phyloP scores from a whole-genome alignment of 1,284 basidiomycete species.

The Leccinum griseonigrum region DNA sequence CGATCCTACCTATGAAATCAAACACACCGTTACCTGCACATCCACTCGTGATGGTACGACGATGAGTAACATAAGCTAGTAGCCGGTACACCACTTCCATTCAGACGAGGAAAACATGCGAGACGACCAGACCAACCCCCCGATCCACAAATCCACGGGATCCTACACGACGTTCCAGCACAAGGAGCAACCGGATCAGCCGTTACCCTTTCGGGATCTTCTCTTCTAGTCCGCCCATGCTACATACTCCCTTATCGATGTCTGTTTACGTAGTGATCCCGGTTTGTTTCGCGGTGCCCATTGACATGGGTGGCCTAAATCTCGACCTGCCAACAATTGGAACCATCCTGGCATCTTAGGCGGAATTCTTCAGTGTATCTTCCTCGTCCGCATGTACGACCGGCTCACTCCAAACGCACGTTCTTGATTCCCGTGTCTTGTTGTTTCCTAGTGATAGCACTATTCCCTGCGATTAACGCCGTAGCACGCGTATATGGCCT shows the following conservation, averaged over 20 bases:
- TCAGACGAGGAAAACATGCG: too few relatives aligned
- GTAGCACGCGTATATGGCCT: conserved; percentile 28
- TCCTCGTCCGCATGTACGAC: conserved; percentile 39
- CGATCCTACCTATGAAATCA: too few relatives aligned
- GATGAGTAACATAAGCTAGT: too few relatives aligned
- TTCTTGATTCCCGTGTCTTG: conserved; percentile 34
- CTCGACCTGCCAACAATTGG: conserved; percentile 42
- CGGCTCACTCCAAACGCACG: conserved; percentile 36
- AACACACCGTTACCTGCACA: too few relatives aligned
- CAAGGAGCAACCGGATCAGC: too few relatives aligned
- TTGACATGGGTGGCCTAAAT: conserved; percentile 42
- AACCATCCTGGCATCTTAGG: conserved; percentile 35
- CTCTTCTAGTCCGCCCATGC: too few relatives aligned
- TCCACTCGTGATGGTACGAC: too few relatives aligned
- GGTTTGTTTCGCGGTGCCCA: conserved; percentile 43
- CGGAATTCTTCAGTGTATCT: conserved; percentile 39
- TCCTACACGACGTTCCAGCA: too few relatives aligned
- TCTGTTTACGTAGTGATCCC: conserved; percentile 40
- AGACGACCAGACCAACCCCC: too few relatives aligned
- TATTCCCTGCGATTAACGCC: conserved; percentile 41
- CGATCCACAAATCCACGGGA: too few relatives aligned
- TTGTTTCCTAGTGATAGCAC: conserved; percentile 33
- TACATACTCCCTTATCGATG: conserved; percentile 38
- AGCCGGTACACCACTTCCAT: too few relatives aligned
- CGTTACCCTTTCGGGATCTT: too few relatives aligned